Conservation (phyloP, 2,329 filamentous ascomycete species). For the Ceratocystiopsis brevicomis region DNA sequence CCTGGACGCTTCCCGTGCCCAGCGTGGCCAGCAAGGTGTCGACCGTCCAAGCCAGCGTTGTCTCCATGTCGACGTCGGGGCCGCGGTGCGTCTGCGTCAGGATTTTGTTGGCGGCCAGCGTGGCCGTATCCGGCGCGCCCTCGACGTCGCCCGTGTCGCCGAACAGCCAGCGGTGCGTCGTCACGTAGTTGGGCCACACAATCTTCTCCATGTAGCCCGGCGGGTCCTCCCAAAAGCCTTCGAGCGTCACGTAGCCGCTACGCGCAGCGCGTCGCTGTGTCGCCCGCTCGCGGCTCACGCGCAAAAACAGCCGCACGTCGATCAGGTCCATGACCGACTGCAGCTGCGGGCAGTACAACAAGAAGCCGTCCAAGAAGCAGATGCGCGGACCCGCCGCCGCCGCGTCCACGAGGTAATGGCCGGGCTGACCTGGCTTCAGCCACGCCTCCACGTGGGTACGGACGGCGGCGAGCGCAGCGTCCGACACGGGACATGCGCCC, state of each 20-base stretch:
- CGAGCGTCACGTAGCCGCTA: conserved; percentile 59
- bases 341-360: conserved; percentile 48
- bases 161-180: conserved; percentile 68
- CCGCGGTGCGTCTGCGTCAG: conserved; percentile 27
- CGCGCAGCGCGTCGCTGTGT: conserved; percentile 48
- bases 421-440: conserved; percentile 24
- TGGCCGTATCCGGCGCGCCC: conserved; percentile 28
- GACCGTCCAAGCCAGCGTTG: conserved; percentile 50
- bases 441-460: conserved; percentile 29
- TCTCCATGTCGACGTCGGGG: conserved; percentile 38
- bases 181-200: conserved; percentile 89
- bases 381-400: conserved; percentile 19
- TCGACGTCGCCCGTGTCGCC: conserved; percentile 43
- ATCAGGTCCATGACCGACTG: conserved; percentile 40
- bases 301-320: conserved; percentile 62
- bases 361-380: conserved; percentile 73
- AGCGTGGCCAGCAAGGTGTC: conserved; percentile 15
- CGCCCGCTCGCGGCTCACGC: conserved; percentile 44
- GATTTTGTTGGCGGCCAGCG: conserved; percentile 22
- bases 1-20: background rate
- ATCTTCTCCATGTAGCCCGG: conserved; percentile 85
- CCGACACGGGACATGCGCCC: conserved; percentile 32
- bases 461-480: conserved; percentile 25
- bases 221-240: conserved; percentile 92
- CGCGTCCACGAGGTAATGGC: conserved; percentile 14